These are phyloP conservation scores for Staphylotrichum longicolle DNA, from an alignment of 495 filamentous ascomycete genomes.

Conservation along the genomic window DNA sequence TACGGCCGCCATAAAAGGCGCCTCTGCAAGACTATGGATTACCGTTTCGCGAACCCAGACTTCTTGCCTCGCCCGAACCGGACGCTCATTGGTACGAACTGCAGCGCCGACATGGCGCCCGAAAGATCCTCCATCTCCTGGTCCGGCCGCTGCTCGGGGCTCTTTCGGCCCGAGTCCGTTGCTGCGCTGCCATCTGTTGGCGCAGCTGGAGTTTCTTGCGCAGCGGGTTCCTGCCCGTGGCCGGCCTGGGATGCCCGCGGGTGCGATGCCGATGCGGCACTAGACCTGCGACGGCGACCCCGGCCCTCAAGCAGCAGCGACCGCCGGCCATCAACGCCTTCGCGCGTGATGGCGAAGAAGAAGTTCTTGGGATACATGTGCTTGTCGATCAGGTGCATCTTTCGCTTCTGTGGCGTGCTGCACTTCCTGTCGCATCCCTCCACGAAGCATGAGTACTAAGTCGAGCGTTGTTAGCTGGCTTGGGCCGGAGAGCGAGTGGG, in stretches of 20 bases:
- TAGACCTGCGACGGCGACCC: conserved; percentile 49
- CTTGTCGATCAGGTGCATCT: conserved; percentile 87
- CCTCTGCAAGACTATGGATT: background rate
- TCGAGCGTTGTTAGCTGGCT: background rate
- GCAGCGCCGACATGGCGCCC: conserved; percentile 78
- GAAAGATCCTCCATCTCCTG: conserved; percentile 68
- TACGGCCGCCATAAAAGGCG: background rate
- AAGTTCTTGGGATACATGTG: conserved; percentile 91
- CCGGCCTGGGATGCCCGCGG: conserved; percentile 1
- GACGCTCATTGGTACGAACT: conserved; percentile 77
- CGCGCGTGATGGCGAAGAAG: conserved; percentile 83
- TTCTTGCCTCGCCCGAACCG: conserved; percentile 62
- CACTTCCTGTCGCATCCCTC: conserved; percentile 86
- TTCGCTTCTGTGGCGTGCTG: conserved; percentile 75
- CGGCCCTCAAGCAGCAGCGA: conserved; percentile 66
- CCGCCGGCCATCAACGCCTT: conserved; percentile 79
- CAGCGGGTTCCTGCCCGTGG: background rate
- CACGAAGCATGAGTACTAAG: conserved; percentile 82
- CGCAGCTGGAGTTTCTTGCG: background rate
- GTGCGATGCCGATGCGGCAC: conserved; percentile 29
- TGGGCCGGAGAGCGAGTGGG: background rate
- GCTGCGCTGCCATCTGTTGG: background rate
- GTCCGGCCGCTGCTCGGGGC: conserved; percentile 40
- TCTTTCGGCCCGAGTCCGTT: conserved; percentile 16
- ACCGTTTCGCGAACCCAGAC: conserved; percentile 45